These are phyloP conservation scores for Fusarium brevicatenulatum DNA, from an alignment of 2,329 filamentous ascomycete genomes.

Conservation along the genomic window DNA sequence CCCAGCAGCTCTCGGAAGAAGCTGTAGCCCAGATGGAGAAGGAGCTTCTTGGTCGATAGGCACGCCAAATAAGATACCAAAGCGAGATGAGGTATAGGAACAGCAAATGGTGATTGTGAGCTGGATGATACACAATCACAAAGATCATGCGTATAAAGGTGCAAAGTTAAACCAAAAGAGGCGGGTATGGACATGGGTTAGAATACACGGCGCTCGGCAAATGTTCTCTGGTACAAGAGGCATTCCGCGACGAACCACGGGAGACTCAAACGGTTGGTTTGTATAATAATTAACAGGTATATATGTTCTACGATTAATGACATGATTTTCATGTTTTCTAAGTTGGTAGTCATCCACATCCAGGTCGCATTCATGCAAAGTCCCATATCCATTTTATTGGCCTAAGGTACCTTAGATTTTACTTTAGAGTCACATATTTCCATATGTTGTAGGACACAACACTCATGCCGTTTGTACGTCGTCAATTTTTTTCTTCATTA, in stretches of 20 bases:
- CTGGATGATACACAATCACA: conserved; percentile 14
- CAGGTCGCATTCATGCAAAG: not conserved
- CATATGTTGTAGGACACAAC: not conserved
- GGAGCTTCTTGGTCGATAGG: conserved; percentile 55
- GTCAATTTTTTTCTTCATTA: conserved; percentile 36
- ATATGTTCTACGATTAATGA: conserved; percentile 36
- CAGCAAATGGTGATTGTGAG: not conserved
- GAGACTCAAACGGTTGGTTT: conserved; percentile 14
- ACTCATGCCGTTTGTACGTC: conserved; percentile 15
- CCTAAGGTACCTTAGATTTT: not conserved
- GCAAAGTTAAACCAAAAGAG: conserved; percentile 12
- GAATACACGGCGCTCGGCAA: conserved; percentile 28
- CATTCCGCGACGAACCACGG: conserved; percentile 9
- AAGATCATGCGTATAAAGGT: not conserved
- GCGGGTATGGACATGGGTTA: conserved; percentile 23
- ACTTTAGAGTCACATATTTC: not conserved
- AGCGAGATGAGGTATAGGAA: not conserved
- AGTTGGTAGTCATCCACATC: not conserved
- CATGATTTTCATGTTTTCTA: conserved; percentile 14
- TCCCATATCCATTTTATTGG: not conserved
- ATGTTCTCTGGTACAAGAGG: conserved; percentile 19
- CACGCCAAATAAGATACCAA: conserved; percentile 6
- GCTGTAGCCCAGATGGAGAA: conserved; percentile 57
- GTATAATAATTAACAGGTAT: conserved; percentile 36
- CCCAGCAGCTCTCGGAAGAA: conserved; percentile 52